A percentile compares a stretch with the other conserved stretches of the same genome.
Conservation (phyloP, 768 basidiomycete species). For the Multifurca ochricompacta region DNA sequence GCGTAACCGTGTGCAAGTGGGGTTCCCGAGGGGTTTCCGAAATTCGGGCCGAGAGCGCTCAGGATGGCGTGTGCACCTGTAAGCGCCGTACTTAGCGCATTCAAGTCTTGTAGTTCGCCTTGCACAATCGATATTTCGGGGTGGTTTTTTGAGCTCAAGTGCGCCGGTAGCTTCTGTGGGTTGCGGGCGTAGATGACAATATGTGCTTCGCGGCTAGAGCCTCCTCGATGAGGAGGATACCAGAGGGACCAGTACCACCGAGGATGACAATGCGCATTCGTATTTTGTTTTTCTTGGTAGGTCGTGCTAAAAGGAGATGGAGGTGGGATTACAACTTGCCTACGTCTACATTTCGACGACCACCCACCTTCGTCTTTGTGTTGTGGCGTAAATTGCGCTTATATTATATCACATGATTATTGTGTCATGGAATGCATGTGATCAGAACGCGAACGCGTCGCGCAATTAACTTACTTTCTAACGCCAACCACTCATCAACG, state of each 20-base stretch:
- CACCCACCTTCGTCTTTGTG: no score
- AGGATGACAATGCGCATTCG: constrained; percentile 59
- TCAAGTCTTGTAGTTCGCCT: constrained; percentile 48
- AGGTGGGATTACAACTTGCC: no score
- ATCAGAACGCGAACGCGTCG: no score
- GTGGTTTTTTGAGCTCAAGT: constrained; percentile 38
- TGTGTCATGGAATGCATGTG: no score
- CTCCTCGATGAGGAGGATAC: constrained; percentile 50
- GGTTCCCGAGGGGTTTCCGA: constrained; percentile 37
- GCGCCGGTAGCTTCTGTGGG: constrained; percentile 52
- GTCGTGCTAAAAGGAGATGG: background rate
- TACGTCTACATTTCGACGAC: no score
- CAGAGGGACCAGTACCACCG: constrained; percentile 61
- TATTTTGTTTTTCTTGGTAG: no score
- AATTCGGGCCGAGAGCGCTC: constrained; percentile 53
- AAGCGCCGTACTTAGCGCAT: constrained; percentile 44
- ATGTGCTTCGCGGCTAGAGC: constrained; percentile 38
- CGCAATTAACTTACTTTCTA: no score
- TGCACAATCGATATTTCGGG: constrained; percentile 41
- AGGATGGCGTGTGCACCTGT: constrained; percentile 54
- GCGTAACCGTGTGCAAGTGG: constrained; percentile 59
- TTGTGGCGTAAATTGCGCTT: no score
- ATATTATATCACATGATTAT: no score
- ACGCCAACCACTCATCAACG: no score
- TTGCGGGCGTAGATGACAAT: constrained; percentile 58